Base-by-base conservation (phyloP, 2,329 filamentous ascomycete genomes). In the Beauveria scarabaeidicola region DNA sequence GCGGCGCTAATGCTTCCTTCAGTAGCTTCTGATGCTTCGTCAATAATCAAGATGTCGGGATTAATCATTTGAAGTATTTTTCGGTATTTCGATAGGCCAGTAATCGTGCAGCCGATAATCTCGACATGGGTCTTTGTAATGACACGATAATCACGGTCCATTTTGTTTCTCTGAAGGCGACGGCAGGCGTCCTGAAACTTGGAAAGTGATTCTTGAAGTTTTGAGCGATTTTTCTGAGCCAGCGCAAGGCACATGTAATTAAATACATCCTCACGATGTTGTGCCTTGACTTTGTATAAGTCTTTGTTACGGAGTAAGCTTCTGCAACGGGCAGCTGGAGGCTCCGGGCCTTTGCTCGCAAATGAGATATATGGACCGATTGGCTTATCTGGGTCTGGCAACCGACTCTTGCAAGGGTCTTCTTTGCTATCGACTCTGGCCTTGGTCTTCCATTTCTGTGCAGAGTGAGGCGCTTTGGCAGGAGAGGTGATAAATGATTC, bases 81-180 rank as follows among this genome's bases (percentile, higher is more conserved):
- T 3, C 90, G 84, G 62, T 94, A 93, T 65, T 95, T 95, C 71
- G 86, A 87, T 9, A 95, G 69, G 1, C 90, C 90, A 0, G 91
- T 95, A 0, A 88, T 91, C 0, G 91, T 96, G 54, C 82, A 81
- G 38, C 81, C 81, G 3, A 93, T 73, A 25, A 90, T 77, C 23
- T 81, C 73, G 17, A 80, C 70, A 0, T 65, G 52, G 17, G 72
- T 67, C 1, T 63, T 60, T 3, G 65, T 66, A n/a, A 82, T 68
- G 6, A 77, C 67, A 5, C 66, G 65, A 9, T 79, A 72, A 61
- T 90, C 82, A 40, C 77, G 75, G 61, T 86, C 79, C 78, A 81
- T 87, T 27, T 77, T 79, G 17, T 79, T 80, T 21, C 81, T 78
- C 54, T 81, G 84, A 8, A 84, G 71, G 15, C 83, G 75, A 11